phyloP scores from a whole-genome alignment of 441 rosid genomes.

The Croton laevigatus region DNA sequence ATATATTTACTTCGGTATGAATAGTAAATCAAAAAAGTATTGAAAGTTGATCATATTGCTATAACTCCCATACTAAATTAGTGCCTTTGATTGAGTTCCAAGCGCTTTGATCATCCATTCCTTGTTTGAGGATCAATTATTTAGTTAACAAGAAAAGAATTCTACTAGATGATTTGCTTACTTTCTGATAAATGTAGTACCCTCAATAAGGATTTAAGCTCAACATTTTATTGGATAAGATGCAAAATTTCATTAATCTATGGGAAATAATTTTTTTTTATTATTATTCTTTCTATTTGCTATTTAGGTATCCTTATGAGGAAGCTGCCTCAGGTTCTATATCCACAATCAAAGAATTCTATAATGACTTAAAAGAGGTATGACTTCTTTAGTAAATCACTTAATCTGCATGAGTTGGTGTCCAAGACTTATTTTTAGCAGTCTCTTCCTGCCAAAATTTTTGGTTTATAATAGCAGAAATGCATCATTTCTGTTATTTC shows the following conservation, averaged over 20 bases:
- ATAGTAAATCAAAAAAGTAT: background rate
- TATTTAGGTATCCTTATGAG: slow-evolving; percentile 68
- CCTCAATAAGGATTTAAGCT: background rate
- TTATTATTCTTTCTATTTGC: no score
- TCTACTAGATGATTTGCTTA: background rate
- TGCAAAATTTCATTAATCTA: no score
- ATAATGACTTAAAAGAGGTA: slow-evolving; percentile 76
- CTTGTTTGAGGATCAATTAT: slow-evolving; percentile 1
- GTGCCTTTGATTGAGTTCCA: background rate
- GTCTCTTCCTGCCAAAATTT: background rate
- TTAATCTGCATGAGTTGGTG: background rate
- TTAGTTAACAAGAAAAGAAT: slow-evolving; percentile 2
- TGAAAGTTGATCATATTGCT: background rate
- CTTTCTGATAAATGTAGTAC: background rate
- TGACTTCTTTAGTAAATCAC: background rate
- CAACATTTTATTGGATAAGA: background rate
- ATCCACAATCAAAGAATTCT: slow-evolving; percentile 64
- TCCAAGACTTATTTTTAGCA: background rate
- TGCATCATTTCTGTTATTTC: background rate
- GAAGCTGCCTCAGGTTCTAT: slow-evolving; percentile 75
- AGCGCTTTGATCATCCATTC: background rate
- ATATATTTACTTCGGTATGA: background rate
- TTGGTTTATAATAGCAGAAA: slow-evolving; percentile 1
- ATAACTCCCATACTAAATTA: background rate
- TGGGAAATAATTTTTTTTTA: no score